Conservation (phyloP, 805 yeast genomes). For the Kuraishia cidri region DNA sequence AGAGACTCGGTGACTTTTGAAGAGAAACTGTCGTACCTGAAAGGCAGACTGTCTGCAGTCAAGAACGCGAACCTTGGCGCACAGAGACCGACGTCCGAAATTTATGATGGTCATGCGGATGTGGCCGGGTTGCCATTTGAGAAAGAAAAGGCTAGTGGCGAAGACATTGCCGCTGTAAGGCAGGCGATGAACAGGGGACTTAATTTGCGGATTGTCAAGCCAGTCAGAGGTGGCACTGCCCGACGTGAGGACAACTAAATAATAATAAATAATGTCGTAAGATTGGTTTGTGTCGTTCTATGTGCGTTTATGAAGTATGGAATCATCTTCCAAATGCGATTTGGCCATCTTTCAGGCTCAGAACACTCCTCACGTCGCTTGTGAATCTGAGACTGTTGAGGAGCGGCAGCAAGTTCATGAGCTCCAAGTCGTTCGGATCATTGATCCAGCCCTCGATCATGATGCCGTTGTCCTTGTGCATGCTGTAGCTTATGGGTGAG, state of each 20-base stretch:
- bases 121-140: neutral
- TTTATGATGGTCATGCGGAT: neutral
- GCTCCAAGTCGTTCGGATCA: constrained; percentile 85
- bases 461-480: constrained; percentile 82
- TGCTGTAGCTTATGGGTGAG: constrained; percentile 82
- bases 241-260: constrained; percentile 5
- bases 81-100: neutral
- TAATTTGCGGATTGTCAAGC: constrained; percentile 53
- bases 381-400: constrained; percentile 67
- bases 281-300: too few relatives aligned
- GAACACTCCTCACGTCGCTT: constrained; percentile 73
- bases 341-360: constrained; percentile 72
- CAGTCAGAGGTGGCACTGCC: constrained; percentile 52
- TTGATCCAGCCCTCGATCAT: constrained; percentile 97
- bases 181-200: constrained; percentile 24
- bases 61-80: constrained; percentile 9
- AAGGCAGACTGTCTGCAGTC: constrained; percentile 14
- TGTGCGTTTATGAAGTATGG: too few relatives aligned
- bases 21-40: constrained; percentile 21
- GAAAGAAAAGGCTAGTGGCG: constrained; percentile 9
- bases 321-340: constrained; percentile 35
- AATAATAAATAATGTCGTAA: neutral
- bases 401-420: constrained; percentile 75
- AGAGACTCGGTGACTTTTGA: constrained; percentile 44
- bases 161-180: constrained; percentile 6